Evolutionary conservation across 2,329 filamentous ascomycete genomes (phyloP), one percentile per base, ranked within the genome.

Genomic region (Aspergillus glaucus): DNA sequence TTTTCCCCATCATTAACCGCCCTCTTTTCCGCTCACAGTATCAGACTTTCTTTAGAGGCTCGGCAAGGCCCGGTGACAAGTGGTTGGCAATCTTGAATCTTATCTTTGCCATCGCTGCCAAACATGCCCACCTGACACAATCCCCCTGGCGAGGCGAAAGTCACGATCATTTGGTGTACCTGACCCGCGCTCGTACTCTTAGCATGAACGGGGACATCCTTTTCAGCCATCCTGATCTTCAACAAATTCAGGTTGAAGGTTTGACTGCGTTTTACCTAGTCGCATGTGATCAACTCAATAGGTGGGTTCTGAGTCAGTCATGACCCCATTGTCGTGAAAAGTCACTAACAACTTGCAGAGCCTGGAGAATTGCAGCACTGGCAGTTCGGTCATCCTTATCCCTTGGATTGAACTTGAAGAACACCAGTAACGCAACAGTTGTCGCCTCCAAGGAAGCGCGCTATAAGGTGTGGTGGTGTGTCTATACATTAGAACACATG

Each of bases 391-490:
- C 67, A 36, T 68, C 70, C 4, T 66, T 70, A 42, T 62, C 71
- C 12, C 58, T 75, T 24, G 72, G 71, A 2, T 62, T 75, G 41
- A 73, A 75, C 47, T 65, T 75, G 62, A 71, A 67, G 45, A 74
- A 67, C 47, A 66, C 64, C 17, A 72, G 68, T 41, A 56, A 60
- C 24, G 57, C 58, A 3, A 67, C 71, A 1, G 57, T 66, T 0
- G 61, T 65, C 49, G 55, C 64, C n/a, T 66, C 70, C 21, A 74
- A 73, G 51, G 71, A 73, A 55, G 64, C 68, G 43, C 70, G 71
- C 14, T 73, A 73, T 49, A 63, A 67, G 43, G 67, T 74, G 4
- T 75, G 72, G 72, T 74, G 70, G 68, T 71, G 70, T 45, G 55
- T 74, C 2, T 72, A 73, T 46, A 64, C 62, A 1, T 66, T 74